Evolutionary conservation across 2,329 filamentous ascomycete genomes (phyloP).

Genomic region (Ophiostoma tasmaniense): DNA sequence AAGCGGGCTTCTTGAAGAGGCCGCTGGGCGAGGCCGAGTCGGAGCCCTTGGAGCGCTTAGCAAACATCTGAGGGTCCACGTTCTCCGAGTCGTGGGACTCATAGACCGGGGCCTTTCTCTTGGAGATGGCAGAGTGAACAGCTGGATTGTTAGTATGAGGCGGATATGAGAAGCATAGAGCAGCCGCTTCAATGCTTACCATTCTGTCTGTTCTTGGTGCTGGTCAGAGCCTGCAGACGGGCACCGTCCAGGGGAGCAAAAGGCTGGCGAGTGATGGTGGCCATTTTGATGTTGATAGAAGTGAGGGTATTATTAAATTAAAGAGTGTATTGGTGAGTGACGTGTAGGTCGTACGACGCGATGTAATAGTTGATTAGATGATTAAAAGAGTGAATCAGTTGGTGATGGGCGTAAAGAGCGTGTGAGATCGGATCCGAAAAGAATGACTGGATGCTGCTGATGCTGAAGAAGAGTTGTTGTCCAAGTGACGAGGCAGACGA

Average conservation of each 20-base stretch:
- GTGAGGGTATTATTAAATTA: neutral
- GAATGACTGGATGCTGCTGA: neutral
- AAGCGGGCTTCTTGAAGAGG: constrained; percentile 41
- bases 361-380: neutral
- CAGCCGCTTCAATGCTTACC: constrained; percentile 37
- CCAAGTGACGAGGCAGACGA: neutral
- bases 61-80: constrained; percentile 47
- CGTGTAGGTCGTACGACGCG: neutral
- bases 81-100: constrained; percentile 52
- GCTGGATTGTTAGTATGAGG: constrained; percentile 27
- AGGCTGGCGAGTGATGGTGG: constrained; percentile 56
- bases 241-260: constrained; percentile 64
- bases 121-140: constrained; percentile 34
- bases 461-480: neutral
- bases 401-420: neutral
- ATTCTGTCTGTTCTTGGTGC: constrained; percentile 70
- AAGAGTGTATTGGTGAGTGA: neutral
- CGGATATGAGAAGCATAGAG: neutral
- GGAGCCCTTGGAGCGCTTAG: constrained; percentile 51
- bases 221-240: constrained; percentile 63
- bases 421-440: constrained; percentile 4
- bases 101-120: constrained; percentile 49
- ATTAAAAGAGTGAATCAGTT: constrained; percentile 2
- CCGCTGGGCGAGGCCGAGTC: constrained; percentile 36
- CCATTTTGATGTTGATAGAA: constrained; percentile 39